A percentile compares a stretch with the other conserved stretches of the same genome.
These are phyloP conservation scores for Fusarium sp. DNA, from an alignment of 2,329 filamentous ascomycete genomes.

Conservation along the genomic window DNA sequence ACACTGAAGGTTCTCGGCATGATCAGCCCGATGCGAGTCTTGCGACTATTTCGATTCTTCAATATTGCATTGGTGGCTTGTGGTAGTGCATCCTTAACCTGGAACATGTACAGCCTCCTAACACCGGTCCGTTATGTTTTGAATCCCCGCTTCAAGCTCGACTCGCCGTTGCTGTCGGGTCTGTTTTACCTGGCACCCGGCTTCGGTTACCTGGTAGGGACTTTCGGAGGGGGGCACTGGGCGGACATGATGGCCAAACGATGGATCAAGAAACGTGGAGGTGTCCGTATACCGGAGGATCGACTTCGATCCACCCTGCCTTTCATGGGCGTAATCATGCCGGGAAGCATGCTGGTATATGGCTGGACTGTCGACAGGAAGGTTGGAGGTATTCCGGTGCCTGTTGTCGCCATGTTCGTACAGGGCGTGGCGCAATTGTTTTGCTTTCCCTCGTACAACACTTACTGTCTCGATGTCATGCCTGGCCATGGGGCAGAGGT, in stretches of 20 bases:
- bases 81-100: slow-evolving; percentile 71
- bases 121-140: slow-evolving; percentile 77
- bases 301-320: slow-evolving; percentile 67
- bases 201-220: slow-evolving; percentile 73
- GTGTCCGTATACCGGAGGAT: slow-evolving; percentile 73
- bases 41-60: slow-evolving; percentile 72
- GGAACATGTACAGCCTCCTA: slow-evolving; percentile 73
- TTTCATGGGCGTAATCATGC: slow-evolving; percentile 66
- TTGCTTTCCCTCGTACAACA: slow-evolving; percentile 79
- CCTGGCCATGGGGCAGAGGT: slow-evolving; percentile 74
- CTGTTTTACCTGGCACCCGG: slow-evolving; percentile 81
- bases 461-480: slow-evolving; percentile 86
- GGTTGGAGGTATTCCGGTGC: slow-evolving; percentile 64
- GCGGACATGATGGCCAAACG: slow-evolving; percentile 73
- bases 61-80: slow-evolving; percentile 70
- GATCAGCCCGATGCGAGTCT: slow-evolving; percentile 72
- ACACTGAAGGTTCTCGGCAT: slow-evolving; percentile 65
- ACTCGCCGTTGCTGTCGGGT: slow-evolving; percentile 71
- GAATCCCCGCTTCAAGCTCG: slow-evolving; percentile 76
- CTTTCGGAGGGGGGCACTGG: slow-evolving; percentile 76
- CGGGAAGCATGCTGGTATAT: slow-evolving; percentile 71
- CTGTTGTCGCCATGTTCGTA: slow-evolving; percentile 77
- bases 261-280: slow-evolving; percentile 68
- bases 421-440: slow-evolving; percentile 80
- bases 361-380: slow-evolving; percentile 60